Evolutionary conservation across 2,329 filamentous ascomycete species (phyloP).

Genomic region (Ilyonectria robusta): DNA sequence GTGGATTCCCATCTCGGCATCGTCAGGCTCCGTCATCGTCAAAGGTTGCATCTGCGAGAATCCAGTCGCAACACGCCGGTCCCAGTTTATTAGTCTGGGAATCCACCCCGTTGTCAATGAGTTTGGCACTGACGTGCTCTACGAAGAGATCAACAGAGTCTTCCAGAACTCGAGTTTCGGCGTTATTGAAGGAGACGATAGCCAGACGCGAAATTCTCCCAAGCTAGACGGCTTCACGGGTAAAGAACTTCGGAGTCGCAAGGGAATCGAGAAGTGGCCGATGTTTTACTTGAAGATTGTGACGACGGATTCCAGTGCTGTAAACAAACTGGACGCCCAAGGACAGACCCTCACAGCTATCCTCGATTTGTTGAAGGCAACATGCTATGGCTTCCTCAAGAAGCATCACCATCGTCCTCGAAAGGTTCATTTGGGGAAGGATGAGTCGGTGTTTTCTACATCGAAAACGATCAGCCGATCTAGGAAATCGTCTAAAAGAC

Average conservation of each 20-base stretch:
- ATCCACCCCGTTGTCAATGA: conserved; percentile 74
- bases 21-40: conserved; percentile 72
- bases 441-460: conserved; percentile 47
- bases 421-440: conserved; percentile 41
- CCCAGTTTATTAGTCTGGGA: conserved; percentile 88
- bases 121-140: conserved; percentile 75
- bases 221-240: conserved; percentile 64
- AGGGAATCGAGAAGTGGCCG: conserved; percentile 85
- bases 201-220: conserved; percentile 49
- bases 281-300: conserved; percentile 87
- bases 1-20: conserved; percentile 82
- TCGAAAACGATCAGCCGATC: conserved; percentile 36
- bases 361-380: conserved; percentile 75
- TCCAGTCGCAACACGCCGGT: conserved; percentile 78
- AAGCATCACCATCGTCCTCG: conserved; percentile 78
- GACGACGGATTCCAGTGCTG: conserved; percentile 54
- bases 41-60: conserved; percentile 79
- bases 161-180: conserved; percentile 87
- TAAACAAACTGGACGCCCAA: conserved; percentile 60
- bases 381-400: conserved; percentile 82
- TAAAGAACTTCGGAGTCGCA: conserved; percentile 64
- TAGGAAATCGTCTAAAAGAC: conserved; percentile 34
- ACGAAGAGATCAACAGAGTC: conserved; percentile 82
- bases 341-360: conserved; percentile 63
- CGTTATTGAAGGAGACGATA: conserved; percentile 62